A percentile compares a stretch with the other conserved stretches of the same genome.
phyloP scores from a whole-genome alignment of 352 stramenopile species.

The Phytopythium chamaehyphon region DNA sequence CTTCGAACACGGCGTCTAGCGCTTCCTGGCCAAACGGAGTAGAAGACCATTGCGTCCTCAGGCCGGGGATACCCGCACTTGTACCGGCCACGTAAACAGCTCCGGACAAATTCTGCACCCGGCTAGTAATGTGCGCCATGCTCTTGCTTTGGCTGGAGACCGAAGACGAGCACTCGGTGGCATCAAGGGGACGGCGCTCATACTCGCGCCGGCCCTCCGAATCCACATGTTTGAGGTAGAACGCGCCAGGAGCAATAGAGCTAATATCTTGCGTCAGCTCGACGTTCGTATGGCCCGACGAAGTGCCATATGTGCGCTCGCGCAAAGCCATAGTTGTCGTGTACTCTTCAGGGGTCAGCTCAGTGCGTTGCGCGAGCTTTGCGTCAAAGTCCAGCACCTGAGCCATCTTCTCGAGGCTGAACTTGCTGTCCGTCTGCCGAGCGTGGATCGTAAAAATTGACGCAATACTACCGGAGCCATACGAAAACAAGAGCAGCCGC shows the following conservation, averaged over 20 bases:
- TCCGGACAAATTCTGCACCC: constrained; percentile 46
- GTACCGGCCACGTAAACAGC: constrained; percentile 90
- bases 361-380: constrained; percentile 77
- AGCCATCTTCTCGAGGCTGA: constrained; percentile 89
- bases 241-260: constrained; percentile 76
- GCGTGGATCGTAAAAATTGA: constrained; percentile 92
- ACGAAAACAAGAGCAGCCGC: constrained; percentile 93
- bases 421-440: constrained; percentile 33
- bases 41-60: constrained; percentile 15
- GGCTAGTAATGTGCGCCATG: constrained; percentile 37
- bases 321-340: constrained; percentile 89
- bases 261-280: constrained; percentile 68
- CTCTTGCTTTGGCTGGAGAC: constrained; percentile 22
- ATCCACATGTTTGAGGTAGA: constrained; percentile 92
- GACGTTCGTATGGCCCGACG: constrained; percentile 23
- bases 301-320: constrained; percentile 61
- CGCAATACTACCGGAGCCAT: constrained; percentile 94
- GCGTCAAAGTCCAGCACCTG: constrained; percentile 74
- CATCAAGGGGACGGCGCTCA: constrained; percentile 38
- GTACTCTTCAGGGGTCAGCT: constrained; percentile 89
- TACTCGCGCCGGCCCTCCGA: constrained; percentile 88
- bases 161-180: background rate
- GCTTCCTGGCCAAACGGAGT: constrained; percentile 67
- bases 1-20: constrained; percentile 84
- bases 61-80: constrained; percentile 87